A percentile compares a stretch with the other conserved stretches of the same genome.
These are phyloP conservation scores for Komagataella pseudopastoris DNA, from an alignment of 805 yeast species.

Conservation along the genomic window DNA sequence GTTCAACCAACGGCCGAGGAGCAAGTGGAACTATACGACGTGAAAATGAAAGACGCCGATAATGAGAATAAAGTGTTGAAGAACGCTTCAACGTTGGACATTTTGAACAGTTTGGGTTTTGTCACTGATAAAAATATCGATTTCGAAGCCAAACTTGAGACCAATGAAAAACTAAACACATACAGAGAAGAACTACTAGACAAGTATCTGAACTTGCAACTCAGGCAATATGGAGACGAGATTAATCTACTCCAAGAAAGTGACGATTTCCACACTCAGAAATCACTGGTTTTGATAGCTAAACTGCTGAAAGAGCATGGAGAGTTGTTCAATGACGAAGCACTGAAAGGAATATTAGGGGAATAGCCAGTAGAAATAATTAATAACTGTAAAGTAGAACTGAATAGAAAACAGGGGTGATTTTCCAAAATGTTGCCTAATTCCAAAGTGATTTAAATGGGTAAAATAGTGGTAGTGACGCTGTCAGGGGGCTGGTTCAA, in stretches of 20 bases:
- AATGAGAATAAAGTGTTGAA: conserved; percentile 1
- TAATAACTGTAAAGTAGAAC: background rate
- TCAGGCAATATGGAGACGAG: conserved; percentile 46
- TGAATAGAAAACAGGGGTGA: background rate
- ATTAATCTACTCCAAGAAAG: conserved; percentile 44
- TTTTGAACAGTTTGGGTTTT: background rate
- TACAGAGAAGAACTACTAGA: conserved; percentile 25
- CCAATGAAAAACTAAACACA: conserved; percentile 11
- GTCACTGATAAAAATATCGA: conserved; percentile 13
- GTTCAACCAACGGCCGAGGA: conserved; percentile 5
- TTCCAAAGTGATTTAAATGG: no score
- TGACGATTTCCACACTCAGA: conserved; percentile 44
- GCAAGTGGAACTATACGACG: conserved; percentile 7
- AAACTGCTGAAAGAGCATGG: conserved; percentile 44
- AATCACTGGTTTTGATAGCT: conserved; percentile 43
- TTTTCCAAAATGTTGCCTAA: no score
- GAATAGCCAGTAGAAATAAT: background rate
- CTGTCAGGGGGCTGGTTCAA: no score
- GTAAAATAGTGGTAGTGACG: no score
- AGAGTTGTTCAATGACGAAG: conserved; percentile 44
- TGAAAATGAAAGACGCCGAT: conserved; percentile 5
- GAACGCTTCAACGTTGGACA: conserved; percentile 1
- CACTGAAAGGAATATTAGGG: conserved; percentile 13
- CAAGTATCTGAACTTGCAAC: conserved; percentile 40
- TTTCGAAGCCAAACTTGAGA: conserved; percentile 13